Percentiles rank a stretch among this genome's conserved stretches.
Conservation (phyloP, 2,329 filamentous ascomycete genomes). For the Biscogniauxia sp. region DNA sequence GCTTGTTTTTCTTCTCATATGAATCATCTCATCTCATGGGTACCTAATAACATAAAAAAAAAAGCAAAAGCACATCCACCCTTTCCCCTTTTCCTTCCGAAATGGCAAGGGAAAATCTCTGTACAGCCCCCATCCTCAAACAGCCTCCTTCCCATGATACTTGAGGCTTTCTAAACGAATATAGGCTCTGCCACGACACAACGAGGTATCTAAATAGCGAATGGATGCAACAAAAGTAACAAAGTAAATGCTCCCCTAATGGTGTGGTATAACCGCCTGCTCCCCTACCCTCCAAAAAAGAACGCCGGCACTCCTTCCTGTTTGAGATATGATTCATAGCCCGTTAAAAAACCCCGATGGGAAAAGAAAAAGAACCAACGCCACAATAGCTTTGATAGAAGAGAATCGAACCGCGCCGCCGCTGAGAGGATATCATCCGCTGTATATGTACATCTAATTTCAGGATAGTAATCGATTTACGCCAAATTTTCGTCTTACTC, state of each 20-base stretch:
- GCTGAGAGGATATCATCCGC: slow-evolving; percentile 21
- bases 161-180: background rate
- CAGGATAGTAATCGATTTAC: slow-evolving; percentile 20
- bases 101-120: background rate
- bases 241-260: slow-evolving; percentile 15
- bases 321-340: slow-evolving; percentile 8
- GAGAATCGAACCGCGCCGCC: slow-evolving; percentile 14
- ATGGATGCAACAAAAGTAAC: slow-evolving; percentile 7
- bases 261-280: slow-evolving; percentile 24
- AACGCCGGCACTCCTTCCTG: slow-evolving; percentile 14
- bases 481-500: slow-evolving; percentile 12
- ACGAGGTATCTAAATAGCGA: slow-evolving; percentile 4
- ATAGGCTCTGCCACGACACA: background rate
- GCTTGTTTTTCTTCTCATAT: slow-evolving; percentile 1
- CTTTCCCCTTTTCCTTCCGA: background rate
- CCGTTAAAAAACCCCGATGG: slow-evolving; percentile 9
- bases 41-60: background rate
- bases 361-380: slow-evolving; percentile 13
- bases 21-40: slow-evolving; percentile 1
- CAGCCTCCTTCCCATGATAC: background rate
- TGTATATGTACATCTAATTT: slow-evolving; percentile 27
- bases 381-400: slow-evolving; percentile 14
- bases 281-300: slow-evolving; percentile 14
- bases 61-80: too few species aligned
- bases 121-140: background rate